phyloP scores from a whole-genome alignment of 345 rosid genomes.

The Rhizophora mangle region DNA sequence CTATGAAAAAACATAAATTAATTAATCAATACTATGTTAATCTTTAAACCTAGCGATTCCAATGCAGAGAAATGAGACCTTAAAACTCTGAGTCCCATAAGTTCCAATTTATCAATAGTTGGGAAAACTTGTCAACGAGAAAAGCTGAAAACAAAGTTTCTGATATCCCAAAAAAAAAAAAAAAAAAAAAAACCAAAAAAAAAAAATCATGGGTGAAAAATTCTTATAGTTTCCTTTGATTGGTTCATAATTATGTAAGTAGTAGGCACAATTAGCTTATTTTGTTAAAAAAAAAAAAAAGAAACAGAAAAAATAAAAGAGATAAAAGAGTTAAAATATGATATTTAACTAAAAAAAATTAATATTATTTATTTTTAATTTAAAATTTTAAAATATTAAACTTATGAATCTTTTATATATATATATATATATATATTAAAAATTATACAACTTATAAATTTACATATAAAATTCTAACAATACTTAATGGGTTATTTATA shows the following conservation, averaged over 20 bases:
- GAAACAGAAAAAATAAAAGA: background rate
- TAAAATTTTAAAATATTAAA: too few relatives aligned
- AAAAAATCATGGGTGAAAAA: too few relatives aligned
- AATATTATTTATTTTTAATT: too few relatives aligned
- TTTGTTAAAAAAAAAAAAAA: too few relatives aligned
- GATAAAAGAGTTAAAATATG: background rate
- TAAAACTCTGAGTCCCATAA: background rate
- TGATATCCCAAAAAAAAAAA: background rate
- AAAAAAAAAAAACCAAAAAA: background rate
- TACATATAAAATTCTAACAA: too few relatives aligned
- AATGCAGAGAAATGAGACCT: background rate
- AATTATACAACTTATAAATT: too few relatives aligned
- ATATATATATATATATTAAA: too few relatives aligned
- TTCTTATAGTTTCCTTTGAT: too few relatives aligned
- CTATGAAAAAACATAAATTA: background rate
- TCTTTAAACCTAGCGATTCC: background rate
- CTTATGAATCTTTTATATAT: too few relatives aligned
- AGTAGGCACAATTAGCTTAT: too few relatives aligned
- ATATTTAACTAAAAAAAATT: background rate
- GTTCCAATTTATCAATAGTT: background rate
- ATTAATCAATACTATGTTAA: background rate
- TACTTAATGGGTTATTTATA: too few relatives aligned
- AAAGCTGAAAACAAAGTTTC: background rate
- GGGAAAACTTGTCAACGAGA: background rate
- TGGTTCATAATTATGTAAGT: too few relatives aligned